phyloP scores from a whole-genome alignment of 257 asterid genomes.

The Linaria vulgaris region DNA sequence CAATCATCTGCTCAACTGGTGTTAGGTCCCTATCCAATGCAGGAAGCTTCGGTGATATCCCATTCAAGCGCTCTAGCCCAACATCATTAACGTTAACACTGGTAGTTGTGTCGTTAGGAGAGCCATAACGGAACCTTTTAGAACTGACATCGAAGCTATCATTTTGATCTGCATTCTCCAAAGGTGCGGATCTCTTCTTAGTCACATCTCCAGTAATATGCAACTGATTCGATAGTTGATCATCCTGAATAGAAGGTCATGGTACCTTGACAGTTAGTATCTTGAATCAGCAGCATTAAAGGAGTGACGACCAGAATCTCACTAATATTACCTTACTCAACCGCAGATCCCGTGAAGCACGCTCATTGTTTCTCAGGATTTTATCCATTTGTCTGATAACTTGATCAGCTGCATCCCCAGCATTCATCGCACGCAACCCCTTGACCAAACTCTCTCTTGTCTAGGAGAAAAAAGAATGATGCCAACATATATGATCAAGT shows the following conservation, averaged over 20 bases:
- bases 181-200: conserved; percentile 62
- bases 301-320: conserved; percentile 2
- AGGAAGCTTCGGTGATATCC: conserved; percentile 53
- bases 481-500: too few relatives aligned
- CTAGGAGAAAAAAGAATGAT: conserved; percentile 38
- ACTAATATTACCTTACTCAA: conserved; percentile 56
- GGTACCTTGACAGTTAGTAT: conserved; percentile 17
- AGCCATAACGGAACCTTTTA: conserved; percentile 65
- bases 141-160: conserved; percentile 41
- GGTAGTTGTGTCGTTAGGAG: conserved; percentile 39
- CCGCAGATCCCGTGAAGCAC: conserved; percentile 76
- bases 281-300: conserved; percentile 25
- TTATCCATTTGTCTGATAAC: conserved; percentile 85
- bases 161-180: conserved; percentile 60
- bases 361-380: conserved; percentile 74
- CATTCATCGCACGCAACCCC: conserved; percentile 84
- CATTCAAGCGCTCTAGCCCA: conserved; percentile 58
- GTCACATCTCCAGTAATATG: conserved; percentile 54
- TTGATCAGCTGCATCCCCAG: conserved; percentile 99
- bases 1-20: conserved; percentile 86
- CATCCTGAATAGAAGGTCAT: conserved; percentile 58
- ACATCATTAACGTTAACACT: conserved; percentile 44
- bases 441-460: conserved; percentile 84
- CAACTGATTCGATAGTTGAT: conserved; percentile 49
- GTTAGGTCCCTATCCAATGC: conserved; percentile 51